phyloP scores from a whole-genome alignment of 73 alveolate species.

The Paramecium tetraurelia region DNA sequence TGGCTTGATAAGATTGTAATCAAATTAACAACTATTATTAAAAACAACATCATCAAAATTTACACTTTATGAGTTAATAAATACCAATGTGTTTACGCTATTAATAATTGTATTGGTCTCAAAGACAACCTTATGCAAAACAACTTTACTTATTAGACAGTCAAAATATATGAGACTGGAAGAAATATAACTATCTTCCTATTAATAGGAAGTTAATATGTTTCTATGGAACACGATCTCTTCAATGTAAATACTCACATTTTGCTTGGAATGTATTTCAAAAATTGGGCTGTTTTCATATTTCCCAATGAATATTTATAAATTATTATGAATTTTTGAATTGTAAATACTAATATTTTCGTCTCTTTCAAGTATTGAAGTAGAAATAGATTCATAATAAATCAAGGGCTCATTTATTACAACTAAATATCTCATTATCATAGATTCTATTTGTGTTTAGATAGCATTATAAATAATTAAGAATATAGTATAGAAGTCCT shows the following conservation, averaged over 20 bases:
- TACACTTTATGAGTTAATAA: neutral
- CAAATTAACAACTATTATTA: neutral
- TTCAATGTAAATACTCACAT: neutral
- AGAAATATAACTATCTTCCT: neutral
- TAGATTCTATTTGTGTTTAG: neutral
- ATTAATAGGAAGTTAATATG: neutral
- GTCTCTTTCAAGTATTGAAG: neutral
- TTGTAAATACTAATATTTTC: neutral
- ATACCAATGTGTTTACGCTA: neutral
- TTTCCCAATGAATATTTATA: neutral
- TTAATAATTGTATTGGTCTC: neutral
- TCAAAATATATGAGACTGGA: neutral
- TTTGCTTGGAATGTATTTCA: neutral
- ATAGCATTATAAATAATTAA: neutral
- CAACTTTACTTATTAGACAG: neutral
- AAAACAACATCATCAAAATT: neutral
- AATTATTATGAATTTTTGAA: neutral
- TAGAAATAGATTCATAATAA: neutral
- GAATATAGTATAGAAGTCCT: neutral
- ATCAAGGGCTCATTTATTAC: neutral
- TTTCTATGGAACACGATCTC: neutral
- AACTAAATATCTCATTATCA: neutral
- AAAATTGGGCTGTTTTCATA: neutral
- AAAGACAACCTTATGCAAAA: neutral
- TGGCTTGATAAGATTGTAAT: neutral